Conservation (phyloP, 208 protist species). For the Trypanosoma congolense region DNA sequence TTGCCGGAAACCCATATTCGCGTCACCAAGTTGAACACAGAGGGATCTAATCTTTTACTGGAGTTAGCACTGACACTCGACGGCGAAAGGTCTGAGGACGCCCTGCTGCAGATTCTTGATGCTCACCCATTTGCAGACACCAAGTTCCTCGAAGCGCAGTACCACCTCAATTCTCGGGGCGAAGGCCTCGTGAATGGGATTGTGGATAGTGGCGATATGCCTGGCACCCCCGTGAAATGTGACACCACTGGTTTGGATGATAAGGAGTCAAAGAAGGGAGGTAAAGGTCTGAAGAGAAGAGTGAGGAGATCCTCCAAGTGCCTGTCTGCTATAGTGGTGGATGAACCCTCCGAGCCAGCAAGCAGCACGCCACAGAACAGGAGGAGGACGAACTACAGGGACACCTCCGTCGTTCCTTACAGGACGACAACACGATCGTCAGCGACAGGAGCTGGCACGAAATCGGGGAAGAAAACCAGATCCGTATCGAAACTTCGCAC, state of each 20-base stretch:
- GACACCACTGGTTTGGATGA: background rate
- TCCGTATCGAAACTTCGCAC: background rate
- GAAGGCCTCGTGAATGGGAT: background rate
- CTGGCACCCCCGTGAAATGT: background rate
- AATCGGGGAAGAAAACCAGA: background rate
- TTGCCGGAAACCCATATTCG: slow-evolving; percentile 35
- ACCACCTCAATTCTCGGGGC: background rate
- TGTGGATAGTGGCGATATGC: background rate
- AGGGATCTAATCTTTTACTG: slow-evolving; percentile 23
- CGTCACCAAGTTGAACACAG: slow-evolving; percentile 26
- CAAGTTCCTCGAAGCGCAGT: slow-evolving; percentile 20
- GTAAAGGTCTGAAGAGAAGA: background rate
- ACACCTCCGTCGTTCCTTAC: background rate
- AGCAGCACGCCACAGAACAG: background rate
- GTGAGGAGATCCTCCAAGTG: background rate
- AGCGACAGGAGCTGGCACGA: background rate
- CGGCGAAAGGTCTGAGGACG: slow-evolving; percentile 3
- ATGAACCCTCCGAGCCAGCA: background rate
- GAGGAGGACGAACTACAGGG: slow-evolving; percentile 1
- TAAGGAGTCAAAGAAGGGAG: background rate
- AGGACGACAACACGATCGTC: too few relatives aligned
- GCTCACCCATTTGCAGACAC: slow-evolving; percentile 27
- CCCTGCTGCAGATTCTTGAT: slow-evolving; percentile 22
- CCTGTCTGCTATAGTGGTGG: background rate
- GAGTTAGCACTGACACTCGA: slow-evolving; percentile 34